A percentile compares a stretch with the other conserved stretches of the same genome.
phyloP scores from a whole-genome alignment of 176 grass and related monocot species.

The Ampelocalamus luodianensis region DNA sequence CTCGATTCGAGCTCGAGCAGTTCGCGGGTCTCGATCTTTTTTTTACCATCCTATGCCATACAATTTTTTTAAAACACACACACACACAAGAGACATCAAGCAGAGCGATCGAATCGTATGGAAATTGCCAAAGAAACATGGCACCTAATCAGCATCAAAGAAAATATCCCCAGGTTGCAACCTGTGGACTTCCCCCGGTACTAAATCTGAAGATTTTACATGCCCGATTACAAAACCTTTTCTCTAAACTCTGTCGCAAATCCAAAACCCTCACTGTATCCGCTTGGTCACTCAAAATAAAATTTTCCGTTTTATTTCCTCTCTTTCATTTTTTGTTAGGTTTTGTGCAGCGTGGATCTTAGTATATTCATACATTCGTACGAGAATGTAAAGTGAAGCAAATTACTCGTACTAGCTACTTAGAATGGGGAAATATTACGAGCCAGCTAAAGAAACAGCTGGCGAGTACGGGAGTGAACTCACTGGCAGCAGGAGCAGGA shows the following conservation, averaged over 20 bases:
- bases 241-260: too few species aligned
- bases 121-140: background rate
- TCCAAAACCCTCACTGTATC: background rate
- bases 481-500: slow-evolving; percentile 21
- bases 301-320: too few species aligned
- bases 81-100: background rate
- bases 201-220: background rate
- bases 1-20: too few species aligned
- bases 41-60: background rate
- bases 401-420: background rate
- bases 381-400: background rate
- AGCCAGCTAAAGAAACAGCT: background rate
- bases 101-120: background rate
- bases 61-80: background rate
- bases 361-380: background rate
- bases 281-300: background rate
- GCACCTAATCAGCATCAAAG: background rate
- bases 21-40: too few species aligned
- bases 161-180: background rate
- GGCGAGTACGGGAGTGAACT: slow-evolving; percentile 3
- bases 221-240: background rate
- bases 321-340: background rate
- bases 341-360: background rate
- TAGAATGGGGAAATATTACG: background rate
- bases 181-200: background rate